Evolutionary conservation across 176 grass and related monocot genomes (phyloP).

Genomic region (Ensete glaucum): DNA sequence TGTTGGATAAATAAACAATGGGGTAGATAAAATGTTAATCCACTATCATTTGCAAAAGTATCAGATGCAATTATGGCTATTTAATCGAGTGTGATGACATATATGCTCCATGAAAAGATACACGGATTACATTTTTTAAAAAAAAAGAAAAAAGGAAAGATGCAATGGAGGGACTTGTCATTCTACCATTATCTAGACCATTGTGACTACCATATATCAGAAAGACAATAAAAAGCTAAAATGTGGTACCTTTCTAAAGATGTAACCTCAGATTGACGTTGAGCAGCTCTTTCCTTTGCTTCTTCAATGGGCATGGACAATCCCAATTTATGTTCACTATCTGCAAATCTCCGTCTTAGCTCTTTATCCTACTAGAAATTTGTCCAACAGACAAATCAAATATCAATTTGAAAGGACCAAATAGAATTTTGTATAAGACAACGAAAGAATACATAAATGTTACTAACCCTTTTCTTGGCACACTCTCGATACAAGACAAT

Average conservation of each 20-base stretch:
- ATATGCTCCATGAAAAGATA: neutral
- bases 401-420: slow-evolving; percentile 1
- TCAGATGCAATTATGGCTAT: neutral
- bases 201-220: neutral
- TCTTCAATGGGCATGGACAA: slow-evolving; percentile 66
- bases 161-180: no score
- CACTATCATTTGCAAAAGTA: neutral
- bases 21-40: neutral
- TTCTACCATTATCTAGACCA: no score
- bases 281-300: slow-evolving; percentile 65
- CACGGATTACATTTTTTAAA: neutral
- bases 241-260: slow-evolving; percentile 56
- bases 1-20: neutral
- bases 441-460: slow-evolving; percentile 4
- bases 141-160: no score
- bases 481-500: slow-evolving; percentile 82
- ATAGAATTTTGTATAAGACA: neutral
- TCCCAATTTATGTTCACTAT: slow-evolving; percentile 78
- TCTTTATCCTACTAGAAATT: slow-evolving; percentile 60
- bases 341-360: slow-evolving; percentile 63
- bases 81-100: neutral
- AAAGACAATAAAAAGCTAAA: neutral
- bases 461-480: slow-evolving; percentile 64
- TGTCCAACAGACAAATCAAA: neutral
- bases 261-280: slow-evolving; percentile 75